Conservation (phyloP, 177 flowering plant species). For the Telopea speciosissima region DNA sequence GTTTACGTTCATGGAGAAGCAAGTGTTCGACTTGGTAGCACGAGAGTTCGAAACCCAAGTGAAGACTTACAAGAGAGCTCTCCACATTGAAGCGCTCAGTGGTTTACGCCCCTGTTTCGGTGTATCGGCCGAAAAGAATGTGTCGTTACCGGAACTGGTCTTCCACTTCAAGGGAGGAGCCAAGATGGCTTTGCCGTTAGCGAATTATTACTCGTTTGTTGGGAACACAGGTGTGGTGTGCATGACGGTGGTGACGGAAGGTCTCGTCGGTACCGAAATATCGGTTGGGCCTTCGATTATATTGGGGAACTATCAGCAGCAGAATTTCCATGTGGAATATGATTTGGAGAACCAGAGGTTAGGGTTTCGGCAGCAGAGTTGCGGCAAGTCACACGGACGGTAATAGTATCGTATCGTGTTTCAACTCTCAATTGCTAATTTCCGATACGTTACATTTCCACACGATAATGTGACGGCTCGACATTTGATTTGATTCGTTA, state of each 20-base stretch:
- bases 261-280: not conserved
- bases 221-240: conserved; percentile 31
- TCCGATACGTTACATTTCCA: too few relatives aligned
- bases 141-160: conserved; percentile 43
- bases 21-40: conserved; percentile 37
- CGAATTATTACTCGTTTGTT: conserved; percentile 46
- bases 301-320: conserved; percentile 70
- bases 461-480: not conserved
- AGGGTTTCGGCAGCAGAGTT: conserved; percentile 49
- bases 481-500: not conserved
- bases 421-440: too few relatives aligned
- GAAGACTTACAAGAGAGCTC: conserved; percentile 30
- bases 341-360: conserved; percentile 61
- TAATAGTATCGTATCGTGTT: not conserved
- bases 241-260: conserved; percentile 41
- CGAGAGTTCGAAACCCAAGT: conserved; percentile 36
- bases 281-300: conserved; percentile 60
- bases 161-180: conserved; percentile 83
- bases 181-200: conserved; percentile 50
- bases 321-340: conserved; percentile 58
- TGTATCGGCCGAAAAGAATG: conserved; percentile 26
- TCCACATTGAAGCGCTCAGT: conserved; percentile 30
- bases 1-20: conserved; percentile 61
- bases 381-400: conserved; percentile 12
- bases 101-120: conserved; percentile 70